These are phyloP conservation scores for Neonectria sp. DNA, from an alignment of 2,329 filamentous ascomycete genomes.

Conservation along the genomic window DNA sequence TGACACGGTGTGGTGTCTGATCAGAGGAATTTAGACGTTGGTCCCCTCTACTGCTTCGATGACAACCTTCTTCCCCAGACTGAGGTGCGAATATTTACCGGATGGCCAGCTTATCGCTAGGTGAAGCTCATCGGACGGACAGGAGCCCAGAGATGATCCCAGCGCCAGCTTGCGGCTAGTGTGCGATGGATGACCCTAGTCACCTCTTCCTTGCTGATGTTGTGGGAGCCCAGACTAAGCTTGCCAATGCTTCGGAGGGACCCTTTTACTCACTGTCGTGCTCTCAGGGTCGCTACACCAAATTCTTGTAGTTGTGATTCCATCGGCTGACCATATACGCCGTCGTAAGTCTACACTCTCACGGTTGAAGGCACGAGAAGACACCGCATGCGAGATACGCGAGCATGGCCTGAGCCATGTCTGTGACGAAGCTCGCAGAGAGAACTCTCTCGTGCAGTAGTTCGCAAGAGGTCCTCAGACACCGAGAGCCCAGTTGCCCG, in stretches of 20 bases:
- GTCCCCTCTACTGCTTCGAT: conserved; percentile 27
- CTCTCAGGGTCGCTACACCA: conserved; percentile 18
- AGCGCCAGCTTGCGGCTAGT: conserved; percentile 39
- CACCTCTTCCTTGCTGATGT: conserved; percentile 21
- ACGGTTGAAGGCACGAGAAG: conserved; percentile 10
- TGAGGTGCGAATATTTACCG: conserved; percentile 30
- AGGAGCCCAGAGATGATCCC: conserved; percentile 30
- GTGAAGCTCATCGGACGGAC: conserved; percentile 34
- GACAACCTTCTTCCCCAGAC: conserved; percentile 41
- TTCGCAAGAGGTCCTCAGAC: conserved; percentile 36
- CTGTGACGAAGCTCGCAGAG: conserved; percentile 41
- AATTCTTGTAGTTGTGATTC: not conserved
- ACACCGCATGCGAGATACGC: conserved; percentile 28
- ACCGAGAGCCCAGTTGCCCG: conserved; percentile 35
- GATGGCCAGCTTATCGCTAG: conserved; percentile 37
- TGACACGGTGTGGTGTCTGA: conserved; percentile 35
- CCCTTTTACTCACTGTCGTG: not conserved
- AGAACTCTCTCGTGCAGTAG: conserved; percentile 40
- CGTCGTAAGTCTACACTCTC: conserved; percentile 16
- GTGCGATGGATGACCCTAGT: conserved; percentile 41
- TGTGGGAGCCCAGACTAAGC: conserved; percentile 9
- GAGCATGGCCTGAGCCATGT: conserved; percentile 32
- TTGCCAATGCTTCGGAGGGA: not conserved
- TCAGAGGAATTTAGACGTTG: conserved; percentile 31
- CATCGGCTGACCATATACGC: conserved; percentile 3